A percentile compares a stretch with the other conserved stretches of the same genome.
These are phyloP conservation scores for Fraxinus excelsior DNA, from an alignment of 257 asterid genomes.

Conservation along the genomic window DNA sequence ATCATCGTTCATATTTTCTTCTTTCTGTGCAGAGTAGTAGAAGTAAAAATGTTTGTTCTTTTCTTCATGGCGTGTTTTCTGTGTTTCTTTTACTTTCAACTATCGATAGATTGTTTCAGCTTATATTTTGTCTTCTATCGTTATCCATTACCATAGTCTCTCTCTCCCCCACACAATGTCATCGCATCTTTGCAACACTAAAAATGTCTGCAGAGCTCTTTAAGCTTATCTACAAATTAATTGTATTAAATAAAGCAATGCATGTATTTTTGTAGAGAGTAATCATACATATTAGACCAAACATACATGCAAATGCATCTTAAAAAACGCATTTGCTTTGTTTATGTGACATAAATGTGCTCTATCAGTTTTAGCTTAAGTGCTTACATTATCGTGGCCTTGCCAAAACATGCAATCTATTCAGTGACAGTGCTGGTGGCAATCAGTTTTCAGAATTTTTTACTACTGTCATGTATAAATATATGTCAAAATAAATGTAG, in stretches of 20 bases:
- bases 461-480: too few species aligned
- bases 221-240: not conserved
- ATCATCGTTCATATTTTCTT: slow-evolving; percentile 2
- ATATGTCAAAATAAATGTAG: too few species aligned
- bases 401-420: too few species aligned
- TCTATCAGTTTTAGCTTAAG: too few species aligned
- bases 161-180: not conserved
- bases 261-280: not conserved
- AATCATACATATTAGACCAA: not conserved
- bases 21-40: not conserved
- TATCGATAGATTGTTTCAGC: not conserved
- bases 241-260: not conserved
- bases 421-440: too few species aligned
- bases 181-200: not conserved
- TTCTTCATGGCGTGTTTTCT: not conserved
- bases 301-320: not conserved
- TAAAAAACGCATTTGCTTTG: not conserved
- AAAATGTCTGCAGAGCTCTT: not conserved
- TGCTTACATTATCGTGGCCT: too few species aligned
- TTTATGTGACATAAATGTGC: not conserved
- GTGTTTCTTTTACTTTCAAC: not conserved
- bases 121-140: too few species aligned
- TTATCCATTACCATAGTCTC: not conserved
- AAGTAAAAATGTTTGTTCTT: not conserved
- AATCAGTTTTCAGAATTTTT: too few species aligned